phyloP scores from a whole-genome alignment of 805 yeast genomes.

The Blastobotrys muscicola region DNA sequence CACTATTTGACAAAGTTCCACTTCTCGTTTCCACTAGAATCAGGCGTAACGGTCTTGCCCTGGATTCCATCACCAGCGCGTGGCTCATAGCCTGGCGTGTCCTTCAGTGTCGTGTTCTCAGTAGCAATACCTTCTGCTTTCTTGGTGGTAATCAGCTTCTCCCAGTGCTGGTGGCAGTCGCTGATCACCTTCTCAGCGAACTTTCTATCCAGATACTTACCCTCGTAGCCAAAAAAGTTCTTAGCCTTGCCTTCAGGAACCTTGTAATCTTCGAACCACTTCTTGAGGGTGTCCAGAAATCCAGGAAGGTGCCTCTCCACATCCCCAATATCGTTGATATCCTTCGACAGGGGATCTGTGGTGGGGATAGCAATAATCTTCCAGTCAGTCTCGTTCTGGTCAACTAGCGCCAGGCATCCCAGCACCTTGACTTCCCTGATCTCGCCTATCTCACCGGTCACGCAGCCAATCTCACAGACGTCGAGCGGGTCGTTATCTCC shows the following conservation, averaged over 20 bases:
- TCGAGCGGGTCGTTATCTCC: slow-evolving; percentile 97
- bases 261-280: slow-evolving; percentile 80
- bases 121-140: slow-evolving; percentile 49
- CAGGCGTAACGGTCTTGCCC: too few relatives aligned
- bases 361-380: slow-evolving; percentile 65
- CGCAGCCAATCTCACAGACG: slow-evolving; percentile 78
- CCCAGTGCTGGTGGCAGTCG: slow-evolving; percentile 67
- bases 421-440: slow-evolving; percentile 84
- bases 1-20: too few relatives aligned
- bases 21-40: too few relatives aligned
- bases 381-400: slow-evolving; percentile 98
- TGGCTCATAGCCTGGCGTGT: slow-evolving; percentile 39
- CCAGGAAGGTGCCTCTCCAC: slow-evolving; percentile 62
- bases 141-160: slow-evolving; percentile 48
- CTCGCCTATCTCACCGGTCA: slow-evolving; percentile 51
- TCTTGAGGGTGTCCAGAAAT: slow-evolving; percentile 54
- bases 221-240: slow-evolving; percentile 67
- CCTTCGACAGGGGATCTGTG: slow-evolving; percentile 53
- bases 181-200: slow-evolving; percentile 51
- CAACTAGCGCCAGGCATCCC: slow-evolving; percentile 91
- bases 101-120: slow-evolving; percentile 55
- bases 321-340: slow-evolving; percentile 55
- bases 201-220: slow-evolving; percentile 48
- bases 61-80: too few relatives aligned
- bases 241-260: slow-evolving; percentile 73